Conservation (phyloP, 2,329 filamentous ascomycete species). For the Daldinia eschscholtzii region DNA sequence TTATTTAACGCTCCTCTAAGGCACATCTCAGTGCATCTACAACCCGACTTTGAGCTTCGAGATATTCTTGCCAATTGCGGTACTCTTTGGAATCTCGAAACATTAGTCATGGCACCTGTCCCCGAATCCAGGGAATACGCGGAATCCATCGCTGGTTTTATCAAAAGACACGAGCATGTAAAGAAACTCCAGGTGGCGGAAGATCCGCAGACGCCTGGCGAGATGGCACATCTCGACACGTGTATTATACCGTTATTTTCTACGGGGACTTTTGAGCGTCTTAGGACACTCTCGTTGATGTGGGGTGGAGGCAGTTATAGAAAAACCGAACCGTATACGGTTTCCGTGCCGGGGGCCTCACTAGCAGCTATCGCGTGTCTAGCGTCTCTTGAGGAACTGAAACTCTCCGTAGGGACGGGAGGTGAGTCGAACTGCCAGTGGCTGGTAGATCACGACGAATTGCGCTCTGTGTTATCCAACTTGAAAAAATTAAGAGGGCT, state of each 20-base stretch:
- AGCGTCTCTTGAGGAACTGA: slow-evolving; percentile 1
- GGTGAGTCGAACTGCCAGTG: not conserved
- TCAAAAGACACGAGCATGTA: not conserved
- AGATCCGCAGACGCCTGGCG: not conserved
- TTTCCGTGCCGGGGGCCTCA: not conserved
- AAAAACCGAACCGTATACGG: not conserved
- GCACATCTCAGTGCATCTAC: not conserved
- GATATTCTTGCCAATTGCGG: not conserved
- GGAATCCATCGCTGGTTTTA: not conserved
- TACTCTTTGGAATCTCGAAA: not conserved
- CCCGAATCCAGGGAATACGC: not conserved
- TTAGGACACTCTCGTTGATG: slow-evolving; percentile 23
- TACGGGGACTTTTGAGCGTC: not conserved
- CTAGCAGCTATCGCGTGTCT: not conserved
- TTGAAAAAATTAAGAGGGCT: not conserved
- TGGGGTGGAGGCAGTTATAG: slow-evolving; percentile 3
- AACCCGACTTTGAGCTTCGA: not conserved
- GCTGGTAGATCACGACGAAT: not conserved
- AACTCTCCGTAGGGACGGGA: not conserved
- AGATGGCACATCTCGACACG: slow-evolving; percentile 1
- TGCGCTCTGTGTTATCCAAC: not conserved
- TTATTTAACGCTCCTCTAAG: slow-evolving; percentile 18
- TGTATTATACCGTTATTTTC: slow-evolving; percentile 21
- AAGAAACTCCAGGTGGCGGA: not conserved
- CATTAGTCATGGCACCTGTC: not conserved